Conservation (phyloP, 495 filamentous ascomycete genomes). For the Tuber calosporum region DNA sequence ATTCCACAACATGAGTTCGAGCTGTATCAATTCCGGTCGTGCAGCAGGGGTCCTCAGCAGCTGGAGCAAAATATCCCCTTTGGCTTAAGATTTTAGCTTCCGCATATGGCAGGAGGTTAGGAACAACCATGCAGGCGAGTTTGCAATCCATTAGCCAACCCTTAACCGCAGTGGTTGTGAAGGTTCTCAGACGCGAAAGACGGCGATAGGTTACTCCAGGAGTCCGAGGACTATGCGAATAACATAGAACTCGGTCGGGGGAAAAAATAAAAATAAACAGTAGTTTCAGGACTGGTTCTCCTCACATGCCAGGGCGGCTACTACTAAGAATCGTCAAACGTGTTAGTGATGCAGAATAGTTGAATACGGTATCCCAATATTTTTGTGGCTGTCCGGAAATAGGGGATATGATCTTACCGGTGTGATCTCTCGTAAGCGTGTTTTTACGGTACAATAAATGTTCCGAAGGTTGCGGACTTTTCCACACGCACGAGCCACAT, state of each 20-base stretch:
- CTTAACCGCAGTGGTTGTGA: background rate
- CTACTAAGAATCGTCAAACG: background rate
- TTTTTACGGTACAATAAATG: background rate
- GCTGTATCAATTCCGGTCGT: background rate
- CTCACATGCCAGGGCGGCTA: background rate
- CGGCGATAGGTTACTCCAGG: background rate
- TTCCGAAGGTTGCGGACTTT: background rate
- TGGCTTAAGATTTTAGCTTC: no score
- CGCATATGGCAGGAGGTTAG: background rate
- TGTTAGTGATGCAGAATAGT: no score
- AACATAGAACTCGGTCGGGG: no score
- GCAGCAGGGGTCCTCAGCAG: background rate
- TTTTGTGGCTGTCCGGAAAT: background rate
- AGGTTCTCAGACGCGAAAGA: background rate
- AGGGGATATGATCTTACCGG: background rate
- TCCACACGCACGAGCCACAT: background rate
- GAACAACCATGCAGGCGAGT: background rate
- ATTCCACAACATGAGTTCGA: no score
- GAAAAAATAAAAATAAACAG: background rate
- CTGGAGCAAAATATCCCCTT: background rate
- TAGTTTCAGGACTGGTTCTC: background rate
- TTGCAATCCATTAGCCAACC: background rate
- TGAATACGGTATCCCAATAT: background rate
- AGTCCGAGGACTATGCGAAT: no score
- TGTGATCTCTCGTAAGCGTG: background rate